Base-by-base conservation (phyloP, 2,329 filamentous ascomycete species). In the Tothia fuscella region DNA sequence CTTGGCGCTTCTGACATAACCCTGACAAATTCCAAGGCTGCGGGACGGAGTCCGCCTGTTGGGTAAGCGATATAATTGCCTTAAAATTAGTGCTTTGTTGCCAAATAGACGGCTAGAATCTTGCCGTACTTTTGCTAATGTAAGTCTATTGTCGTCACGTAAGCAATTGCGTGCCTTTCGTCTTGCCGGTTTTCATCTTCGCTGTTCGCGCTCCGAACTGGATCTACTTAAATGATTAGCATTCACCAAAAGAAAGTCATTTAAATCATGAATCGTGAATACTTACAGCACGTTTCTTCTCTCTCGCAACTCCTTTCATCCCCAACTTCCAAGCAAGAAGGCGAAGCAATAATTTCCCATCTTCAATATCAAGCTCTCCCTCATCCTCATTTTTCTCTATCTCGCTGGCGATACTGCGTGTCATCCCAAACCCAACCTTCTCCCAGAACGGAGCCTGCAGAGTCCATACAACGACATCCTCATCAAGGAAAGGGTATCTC, bases 401-500 rank as follows among this genome's bases (percentile, higher is more conserved):
- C 48, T 48, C 6, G 41, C 9, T 38, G 41, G 33, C 49, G 55
- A 4, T 57, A 58, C 5, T 12, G n/a, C n/a, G n/a, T n/a, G n/a
- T n/a, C 12, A 17, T 22, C 7, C 72, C 75, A 57, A 95, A 96
- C 34, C 89, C 86, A 52, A 87, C 95, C 57, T 96, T 96, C 45
- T 84, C 76, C 72, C 76, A 84, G 0, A 89, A 80, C 0, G 86
- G 82, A 19, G 71, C 67, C 32, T 67, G 67, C 20, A 96, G 72
- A 5, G 84, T 82, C 76, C 87, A 91, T 20, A 69, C 69, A n/a
- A 95, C 78, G 33, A 98, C 72, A 3, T 74, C 68, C 60, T 98
- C 91, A 47, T 96, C 91, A 0, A 98, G 71, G 53, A 76, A 98
- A 0, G 93, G 91, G 55, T 93, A 95, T 26, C 91, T 75, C 24